Base-by-base conservation (phyloP, 2,329 filamentous ascomycete species). In the Aureobasidium lini region DNA sequence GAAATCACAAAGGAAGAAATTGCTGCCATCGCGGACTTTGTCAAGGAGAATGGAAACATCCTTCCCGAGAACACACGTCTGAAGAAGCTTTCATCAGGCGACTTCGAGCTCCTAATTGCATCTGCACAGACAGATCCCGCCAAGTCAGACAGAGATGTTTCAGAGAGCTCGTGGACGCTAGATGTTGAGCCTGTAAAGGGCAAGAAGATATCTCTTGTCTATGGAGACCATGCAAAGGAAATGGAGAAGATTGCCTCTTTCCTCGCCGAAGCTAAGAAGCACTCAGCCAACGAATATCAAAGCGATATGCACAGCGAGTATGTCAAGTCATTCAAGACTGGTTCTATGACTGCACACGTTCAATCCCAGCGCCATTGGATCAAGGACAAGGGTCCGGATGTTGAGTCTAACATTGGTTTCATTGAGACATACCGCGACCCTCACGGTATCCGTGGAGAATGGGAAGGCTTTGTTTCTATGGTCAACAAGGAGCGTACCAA, bases 401-500 rank as follows among this genome's bases (percentile, higher is more conserved):
- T 82, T 3, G 80, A 81, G 68, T 76, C 72, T 9, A 78, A 81
- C 49, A 76, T 82, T 61, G 79, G 79, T 6, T 82, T 82, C 66
- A 75, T 82, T 57, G 79, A 82, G 67, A 80, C 79, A 0, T 82
- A 81, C 64, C 71, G 79, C 48, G 81, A 83, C 63, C 80, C 80
- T 2, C 75, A 80, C 60, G 80, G 79, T 23, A 76, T 80, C 16
- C 75, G 80, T 44, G 77, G 77, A 10, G 80, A 82, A 62, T 82
- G 77, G 75, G 76, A 81, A 68, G 79, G 77, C 9, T 79, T 82
- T 53, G 75, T 73, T 6, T 73, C 76, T 61, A 77, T 89, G 73
- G 87, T 97, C 47, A 97, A 97, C 74, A 80, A 93, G 69, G 93
- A 96, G 72, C 86, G 93, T 18, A 99, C 93, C 1, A 83, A 83